These are phyloP conservation scores for Serpula lacrymans DNA, from an alignment of 768 basidiomycete genomes.

Conservation along the genomic window DNA sequence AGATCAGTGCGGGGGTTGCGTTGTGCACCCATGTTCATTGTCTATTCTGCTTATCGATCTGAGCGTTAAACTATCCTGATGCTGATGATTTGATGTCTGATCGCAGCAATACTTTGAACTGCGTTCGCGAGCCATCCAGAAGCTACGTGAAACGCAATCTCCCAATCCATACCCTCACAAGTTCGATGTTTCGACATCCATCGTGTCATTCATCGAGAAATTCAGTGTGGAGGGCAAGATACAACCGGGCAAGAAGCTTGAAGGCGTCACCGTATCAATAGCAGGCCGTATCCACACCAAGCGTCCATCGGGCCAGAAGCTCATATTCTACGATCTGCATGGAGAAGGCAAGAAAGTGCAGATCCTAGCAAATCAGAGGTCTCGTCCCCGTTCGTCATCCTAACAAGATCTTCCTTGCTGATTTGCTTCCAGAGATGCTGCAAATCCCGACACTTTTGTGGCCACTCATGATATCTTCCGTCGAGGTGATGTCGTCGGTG, in stretches of 20 bases:
- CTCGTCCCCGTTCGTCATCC: slow-evolving; percentile 32
- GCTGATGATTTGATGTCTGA: not conserved
- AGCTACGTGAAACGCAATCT: slow-evolving; percentile 76
- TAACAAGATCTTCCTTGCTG: not conserved
- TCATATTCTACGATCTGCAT: slow-evolving; percentile 92
- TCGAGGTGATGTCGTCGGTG: slow-evolving; percentile 95
- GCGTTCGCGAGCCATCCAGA: slow-evolving; percentile 83
- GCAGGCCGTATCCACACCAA: slow-evolving; percentile 94
- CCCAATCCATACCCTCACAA: slow-evolving; percentile 99
- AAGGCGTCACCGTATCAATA: slow-evolving; percentile 55
- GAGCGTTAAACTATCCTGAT: not conserved
- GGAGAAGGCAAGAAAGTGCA: slow-evolving; percentile 93
- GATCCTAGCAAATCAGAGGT: slow-evolving; percentile 88
- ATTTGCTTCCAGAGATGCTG: slow-evolving; percentile 49
- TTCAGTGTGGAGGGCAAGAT: slow-evolving; percentile 78
- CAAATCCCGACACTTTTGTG: slow-evolving; percentile 61
- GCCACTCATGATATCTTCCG: slow-evolving; percentile 82
- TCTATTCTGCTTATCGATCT: too few relatives aligned
- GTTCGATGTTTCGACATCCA: slow-evolving; percentile 82
- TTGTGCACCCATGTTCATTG: too few relatives aligned
- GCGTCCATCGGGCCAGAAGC: slow-evolving; percentile 75
- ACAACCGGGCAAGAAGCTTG: slow-evolving; percentile 60
- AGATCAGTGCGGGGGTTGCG: too few relatives aligned
- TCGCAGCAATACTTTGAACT: slow-evolving; percentile 94
- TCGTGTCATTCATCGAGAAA: slow-evolving; percentile 66